Percentiles rank a stretch among this genome's conserved stretches.
phyloP scores from a whole-genome alignment of 2,329 filamentous ascomycete species.

The Talaromyces marneffei region DNA sequence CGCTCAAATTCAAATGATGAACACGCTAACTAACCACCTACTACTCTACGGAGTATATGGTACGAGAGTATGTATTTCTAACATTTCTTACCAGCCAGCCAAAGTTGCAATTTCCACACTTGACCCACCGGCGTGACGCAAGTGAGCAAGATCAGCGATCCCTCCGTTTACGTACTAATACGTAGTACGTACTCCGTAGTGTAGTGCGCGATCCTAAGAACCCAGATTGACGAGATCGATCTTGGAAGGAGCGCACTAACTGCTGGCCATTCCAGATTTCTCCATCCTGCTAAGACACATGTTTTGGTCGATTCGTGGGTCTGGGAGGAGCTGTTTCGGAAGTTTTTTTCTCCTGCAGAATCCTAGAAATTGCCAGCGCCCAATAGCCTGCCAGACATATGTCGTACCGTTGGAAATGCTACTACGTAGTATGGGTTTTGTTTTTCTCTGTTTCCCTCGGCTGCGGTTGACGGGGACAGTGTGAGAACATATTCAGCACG shows the following conservation, averaged over 20 bases:
- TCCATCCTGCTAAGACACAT: neutral
- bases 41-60: too few species aligned
- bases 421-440: too few species aligned
- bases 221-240: neutral
- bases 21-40: too few species aligned
- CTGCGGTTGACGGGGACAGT: neutral
- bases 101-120: conserved; percentile 7
- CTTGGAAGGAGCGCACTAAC: neutral
- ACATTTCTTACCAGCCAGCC: neutral
- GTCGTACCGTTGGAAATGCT: neutral
- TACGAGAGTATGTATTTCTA: too few species aligned
- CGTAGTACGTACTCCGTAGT: too few species aligned
- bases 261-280: neutral
- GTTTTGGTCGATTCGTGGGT: neutral
- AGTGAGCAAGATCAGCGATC: neutral
- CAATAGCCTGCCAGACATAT: neutral
- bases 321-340: conserved; percentile 6
- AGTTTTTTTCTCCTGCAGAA: conserved; percentile 1
- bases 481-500: neutral
- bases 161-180: neutral
- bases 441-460: neutral
- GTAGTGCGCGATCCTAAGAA: neutral
- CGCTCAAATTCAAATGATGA: too few species aligned
- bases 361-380: neutral
- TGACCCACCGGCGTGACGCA: conserved; percentile 13